Evolutionary conservation across 2,329 filamentous ascomycete species (phyloP), one percentile per base, ranked within the genome.

Genomic region (Monosporascus sp.): DNA sequence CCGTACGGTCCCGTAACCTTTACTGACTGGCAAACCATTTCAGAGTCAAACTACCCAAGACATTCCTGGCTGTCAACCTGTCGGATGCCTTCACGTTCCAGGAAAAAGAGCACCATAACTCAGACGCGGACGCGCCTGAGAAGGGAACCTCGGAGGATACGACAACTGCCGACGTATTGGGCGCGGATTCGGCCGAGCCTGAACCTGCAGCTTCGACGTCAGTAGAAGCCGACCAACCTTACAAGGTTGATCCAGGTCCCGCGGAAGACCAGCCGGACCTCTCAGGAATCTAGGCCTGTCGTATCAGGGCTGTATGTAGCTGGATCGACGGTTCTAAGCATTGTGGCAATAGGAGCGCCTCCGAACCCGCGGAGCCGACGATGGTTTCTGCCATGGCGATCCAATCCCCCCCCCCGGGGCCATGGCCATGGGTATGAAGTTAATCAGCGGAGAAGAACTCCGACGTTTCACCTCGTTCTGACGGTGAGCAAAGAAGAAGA

Each of bases 31-130:
- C 46, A 37, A 11, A 47, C 47, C 52, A 54, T n/a, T 59, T 35
- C 59, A 84, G 82, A 65, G 83, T 86, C 60, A 85, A 85, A 72
- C 65, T 86, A 14, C 83, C 83, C 50, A 85, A 85, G 70, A 84
- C 80, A 1, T 86, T 86, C 66, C 70, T 85, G 46, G 82, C 83
- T 3, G 80, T 86, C 56, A 86, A 85, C 60, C 68, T 86, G 9
- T 84, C 81, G 7, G 81, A 84, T 53, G 80, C 81, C 3, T 84
- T 84, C 58, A 78, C 75, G 0, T 83, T 83, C 58, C 80, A 83
- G 57, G 76, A 80, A 53, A 72, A 75, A 48, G 80, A 84, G 60
- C 76, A 75, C 48, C 73, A 77, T 52, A 72, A 72, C 14, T 72
- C 72, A 50, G 78, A 82, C 52, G 65, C 60, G 31, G 77, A 78